Base-by-base conservation (phyloP, 2,329 filamentous ascomycete species). In the Trichoderma arundinaceum region DNA sequence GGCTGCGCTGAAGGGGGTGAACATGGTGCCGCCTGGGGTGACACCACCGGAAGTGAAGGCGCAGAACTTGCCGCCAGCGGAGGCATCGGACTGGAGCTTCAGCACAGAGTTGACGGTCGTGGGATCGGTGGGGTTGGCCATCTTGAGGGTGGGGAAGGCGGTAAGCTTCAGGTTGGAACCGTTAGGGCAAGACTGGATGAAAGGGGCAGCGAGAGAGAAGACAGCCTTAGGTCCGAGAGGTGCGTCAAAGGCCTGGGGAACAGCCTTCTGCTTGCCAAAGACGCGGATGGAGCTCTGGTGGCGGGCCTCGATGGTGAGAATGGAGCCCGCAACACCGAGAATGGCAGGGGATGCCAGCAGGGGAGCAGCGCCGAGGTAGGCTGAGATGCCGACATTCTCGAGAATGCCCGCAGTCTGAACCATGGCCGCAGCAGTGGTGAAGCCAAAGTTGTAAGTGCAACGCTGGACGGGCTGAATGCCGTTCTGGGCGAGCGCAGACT, bases 341-440 rank as follows among this genome's bases (percentile, higher is more conserved):
- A 91, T 85, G 57, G 80, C 81, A 57, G 82, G 79, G 64, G 83
- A 82, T 52, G 84, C 82, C 68, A 92, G 77, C 38, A 92, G 81
- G 4, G 88, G 86, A 13, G 89, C 89, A 32, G 88, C 90, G 66
- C 90, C 90, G 13, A 92, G 85, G 77, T 88, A 90, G 68, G 90
- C 90, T n/a, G 88, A 90, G 38, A 92, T 84, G 76, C 90, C 90
- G 66, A 92, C 84, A 72, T 86, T 90, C 77, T 93, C 90, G 66
- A 93, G 86, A 22, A 92, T 80, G 69, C 84, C 83, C 13, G 90
- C 90, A 2, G 88, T 90, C 57, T 83, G 85, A 43, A 93, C 84
- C 87, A 93, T 92, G 73, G 80, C 79, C 22, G 81, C 80, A 54
- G 88, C 88, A 71, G 88, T 84, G 58, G 86, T 88, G 76, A 91